These are phyloP conservation scores for Exophiala bonariae DNA, from an alignment of 2,329 filamentous ascomycete genomes.

Conservation along the genomic window DNA sequence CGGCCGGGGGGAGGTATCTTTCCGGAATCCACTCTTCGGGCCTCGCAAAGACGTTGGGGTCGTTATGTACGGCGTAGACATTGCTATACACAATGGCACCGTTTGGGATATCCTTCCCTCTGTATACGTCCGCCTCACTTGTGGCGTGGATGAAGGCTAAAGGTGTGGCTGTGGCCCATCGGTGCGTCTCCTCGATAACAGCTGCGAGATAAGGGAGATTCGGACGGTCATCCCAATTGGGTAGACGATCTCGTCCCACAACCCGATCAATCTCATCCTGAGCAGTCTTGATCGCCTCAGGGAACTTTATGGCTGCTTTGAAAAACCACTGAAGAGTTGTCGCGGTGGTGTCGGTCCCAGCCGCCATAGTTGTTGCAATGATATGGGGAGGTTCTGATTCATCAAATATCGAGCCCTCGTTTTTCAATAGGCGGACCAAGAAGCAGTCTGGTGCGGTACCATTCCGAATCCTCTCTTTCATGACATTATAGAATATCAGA, in stretches of 20 bases:
- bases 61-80: conserved; percentile 38
- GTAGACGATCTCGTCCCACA: conserved; percentile 29
- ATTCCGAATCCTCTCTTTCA: conserved; percentile 8
- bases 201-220: conserved; percentile 39
- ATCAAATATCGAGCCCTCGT: conserved; percentile 11
- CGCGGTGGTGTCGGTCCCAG: conserved; percentile 16
- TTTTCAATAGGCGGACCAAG: conserved; percentile 8
- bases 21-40: conserved; percentile 43
- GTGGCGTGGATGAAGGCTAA: conserved; percentile 43
- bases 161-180: conserved; percentile 44
- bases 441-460: conserved; percentile 16
- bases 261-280: conserved; percentile 39
- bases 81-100: conserved; percentile 49
- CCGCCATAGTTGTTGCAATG: conserved; percentile 9
- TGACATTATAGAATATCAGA: conserved; percentile 13
- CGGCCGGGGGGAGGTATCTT: conserved; percentile 37
- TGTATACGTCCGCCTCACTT: conserved; percentile 23
- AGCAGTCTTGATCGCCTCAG: conserved; percentile 50
- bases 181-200: conserved; percentile 42
- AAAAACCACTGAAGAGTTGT: conserved; percentile 20
- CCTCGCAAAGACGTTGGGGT: conserved; percentile 6
- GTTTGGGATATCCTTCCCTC: conserved; percentile 29
- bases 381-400: conserved; percentile 11
- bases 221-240: conserved; percentile 37
- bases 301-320: conserved; percentile 38